Percentiles rank a stretch among this genome's conserved stretches.
These are phyloP conservation scores for Mycena amicta DNA, from an alignment of 768 basidiomycete genomes.

Conservation along the genomic window DNA sequence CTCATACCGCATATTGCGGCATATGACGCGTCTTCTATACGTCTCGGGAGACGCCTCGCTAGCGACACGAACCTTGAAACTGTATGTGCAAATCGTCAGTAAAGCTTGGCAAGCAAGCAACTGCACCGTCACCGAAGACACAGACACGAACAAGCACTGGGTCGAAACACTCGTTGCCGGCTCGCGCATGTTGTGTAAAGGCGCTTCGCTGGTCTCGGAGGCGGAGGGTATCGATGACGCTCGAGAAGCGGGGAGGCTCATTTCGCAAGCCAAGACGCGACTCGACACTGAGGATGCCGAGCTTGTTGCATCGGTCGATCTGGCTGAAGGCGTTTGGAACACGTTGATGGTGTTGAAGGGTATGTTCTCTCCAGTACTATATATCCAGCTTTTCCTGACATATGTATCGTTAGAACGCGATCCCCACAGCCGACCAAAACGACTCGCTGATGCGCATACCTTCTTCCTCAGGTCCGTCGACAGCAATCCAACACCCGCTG, in stretches of 20 bases:
- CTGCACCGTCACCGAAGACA: conserved; percentile 43
- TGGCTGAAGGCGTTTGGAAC: conserved; percentile 77
- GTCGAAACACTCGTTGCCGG: conserved; percentile 80
- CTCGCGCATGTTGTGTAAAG: conserved; percentile 71
- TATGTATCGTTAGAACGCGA: conserved; percentile 68
- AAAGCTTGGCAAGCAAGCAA: conserved; percentile 74
- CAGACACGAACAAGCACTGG: conserved; percentile 72
- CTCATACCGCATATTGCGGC: conserved; percentile 80
- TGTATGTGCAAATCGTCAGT: conserved; percentile 84
- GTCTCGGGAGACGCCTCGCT: conserved; percentile 60
- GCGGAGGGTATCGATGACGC: conserved; percentile 57
- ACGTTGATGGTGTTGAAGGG: conserved; percentile 73
- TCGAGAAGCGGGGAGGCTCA: conserved; percentile 59
- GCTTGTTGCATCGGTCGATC: conserved; percentile 58
- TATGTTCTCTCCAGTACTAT: conserved; percentile 27
- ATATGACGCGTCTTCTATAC: conserved; percentile 77
- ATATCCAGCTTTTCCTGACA: neutral
- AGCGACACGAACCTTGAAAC: conserved; percentile 71
- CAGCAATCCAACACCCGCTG: conserved; percentile 52
- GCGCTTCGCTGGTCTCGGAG: conserved; percentile 35
- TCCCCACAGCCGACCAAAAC: conserved; percentile 56
- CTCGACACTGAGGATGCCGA: conserved; percentile 51
- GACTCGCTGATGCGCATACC: conserved; percentile 58
- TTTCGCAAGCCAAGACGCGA: conserved; percentile 63
- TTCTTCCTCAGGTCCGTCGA: conserved; percentile 53